Evolutionary conservation across 2,329 filamentous ascomycete species (phyloP), one percentile per base, ranked within the genome.

Genomic region (Aspergillus ruber): DNA sequence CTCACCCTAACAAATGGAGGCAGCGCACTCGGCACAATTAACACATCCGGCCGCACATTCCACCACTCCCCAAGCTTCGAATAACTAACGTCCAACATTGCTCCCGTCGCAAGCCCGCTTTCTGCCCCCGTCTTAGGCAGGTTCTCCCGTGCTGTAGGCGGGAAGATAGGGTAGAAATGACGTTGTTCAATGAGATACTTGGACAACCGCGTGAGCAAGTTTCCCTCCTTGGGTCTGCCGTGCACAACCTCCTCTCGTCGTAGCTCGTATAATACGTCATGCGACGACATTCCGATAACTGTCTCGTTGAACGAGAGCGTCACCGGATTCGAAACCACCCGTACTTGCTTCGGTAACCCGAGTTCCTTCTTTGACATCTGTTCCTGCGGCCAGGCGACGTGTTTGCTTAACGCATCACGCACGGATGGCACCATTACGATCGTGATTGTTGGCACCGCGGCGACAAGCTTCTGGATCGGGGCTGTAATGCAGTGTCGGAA

Each of bases 41-140:
- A 70, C 33, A 97, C 77, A 68, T 98, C 93, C 0, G 90, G 93
- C 45, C 84, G 76, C 2, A 90, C 86, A 53, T 86, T 87, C 60
- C 93, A 79, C 82, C 95, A 95, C 69, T 97, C 93, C 15, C 88
- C 90, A 15, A 97, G 72, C 70, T 93, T 91, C 56, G 94, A 65
- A 68, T 93, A 95, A 53, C 84, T 84, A 17, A 88, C 72, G 67
- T 98, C 93, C 44, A 97, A 66, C 74, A 85, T 84, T 0, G 88
- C 83, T 0, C 90, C 90, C 0, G 86, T 83, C 4, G 81, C 82
- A 33, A 80, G 59, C 1, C 78, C 80, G 49, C 79, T 76, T 15
- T 72, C 75, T 1, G 78, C 80, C 1, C 82, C 83, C 1, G 82
- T 81, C 63, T 79, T 85, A 25, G 84, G 82, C 47, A 88, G 71